Evolutionary conservation across 2,329 filamentous ascomycete species (phyloP).

Genomic region (Endothia cerciana): DNA sequence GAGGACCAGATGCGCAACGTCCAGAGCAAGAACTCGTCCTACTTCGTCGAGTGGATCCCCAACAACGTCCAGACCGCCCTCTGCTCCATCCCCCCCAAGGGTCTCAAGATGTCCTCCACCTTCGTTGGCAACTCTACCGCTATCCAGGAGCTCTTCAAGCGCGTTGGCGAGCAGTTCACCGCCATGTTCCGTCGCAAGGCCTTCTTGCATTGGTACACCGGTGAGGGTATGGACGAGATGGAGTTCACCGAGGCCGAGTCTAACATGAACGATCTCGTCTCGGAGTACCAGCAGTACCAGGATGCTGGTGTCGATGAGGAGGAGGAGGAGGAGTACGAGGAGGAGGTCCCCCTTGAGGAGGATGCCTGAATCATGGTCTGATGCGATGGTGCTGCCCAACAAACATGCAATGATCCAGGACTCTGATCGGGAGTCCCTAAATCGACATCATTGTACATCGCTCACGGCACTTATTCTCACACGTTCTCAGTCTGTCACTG

Average conservation of each 20-base stretch:
- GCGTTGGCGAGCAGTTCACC: slow-evolving; percentile 98
- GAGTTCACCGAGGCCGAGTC: slow-evolving; percentile 99
- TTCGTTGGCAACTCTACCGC: slow-evolving; percentile 99
- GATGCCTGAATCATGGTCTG: slow-evolving; percentile 43
- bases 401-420: slow-evolving; percentile 23
- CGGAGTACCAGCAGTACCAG: slow-evolving; percentile 99
- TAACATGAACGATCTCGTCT: slow-evolving; percentile 99
- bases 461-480: slow-evolving; percentile 14
- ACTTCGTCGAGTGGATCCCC: slow-evolving; percentile 99
- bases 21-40: slow-evolving; percentile 99
- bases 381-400: slow-evolving; percentile 13
- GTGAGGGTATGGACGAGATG: slow-evolving; percentile 99
- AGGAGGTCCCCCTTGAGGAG: slow-evolving; percentile 79
- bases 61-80: slow-evolving; percentile 99
- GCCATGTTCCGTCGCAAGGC: slow-evolving; percentile 99
- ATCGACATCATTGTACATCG: slow-evolving; percentile 25
- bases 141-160: slow-evolving; percentile 99
- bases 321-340: slow-evolving; percentile 86
- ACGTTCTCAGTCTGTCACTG: slow-evolving; percentile 16
- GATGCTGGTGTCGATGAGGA: slow-evolving; percentile 96
- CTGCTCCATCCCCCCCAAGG: slow-evolving; percentile 96
- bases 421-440: slow-evolving; percentile 19
- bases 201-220: slow-evolving; percentile 99
- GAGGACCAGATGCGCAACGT: slow-evolving; percentile 99
- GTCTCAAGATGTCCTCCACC: slow-evolving; percentile 98